Percentiles rank a stretch among this genome's conserved stretches.
Conservation (phyloP, 306 rosid species). For the Lathyrus aphaca region DNA sequence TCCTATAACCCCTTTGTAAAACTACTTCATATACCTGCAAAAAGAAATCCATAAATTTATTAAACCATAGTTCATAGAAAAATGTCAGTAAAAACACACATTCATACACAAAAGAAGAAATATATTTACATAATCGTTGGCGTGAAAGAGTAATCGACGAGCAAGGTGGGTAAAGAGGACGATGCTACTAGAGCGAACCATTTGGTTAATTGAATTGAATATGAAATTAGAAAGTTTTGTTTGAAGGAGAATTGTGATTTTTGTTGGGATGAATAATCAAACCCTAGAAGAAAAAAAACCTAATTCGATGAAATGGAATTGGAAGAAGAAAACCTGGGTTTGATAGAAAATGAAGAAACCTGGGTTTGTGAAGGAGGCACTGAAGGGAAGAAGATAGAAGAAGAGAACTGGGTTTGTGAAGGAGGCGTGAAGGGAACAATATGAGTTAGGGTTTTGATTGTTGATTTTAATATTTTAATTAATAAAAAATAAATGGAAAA, state of each 20-base stretch:
- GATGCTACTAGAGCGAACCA: slow-evolving; percentile 79
- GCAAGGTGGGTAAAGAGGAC: slow-evolving; percentile 54
- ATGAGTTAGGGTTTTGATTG: no score
- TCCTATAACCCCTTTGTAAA: slow-evolving; percentile 50
- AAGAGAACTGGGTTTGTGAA: no score
- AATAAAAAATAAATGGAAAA: no score
- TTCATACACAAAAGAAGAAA: not conserved
- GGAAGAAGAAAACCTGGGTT: no score
- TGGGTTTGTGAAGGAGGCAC: no score
- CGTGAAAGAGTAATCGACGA: slow-evolving; percentile 53
- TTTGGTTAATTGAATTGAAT: slow-evolving; percentile 35
- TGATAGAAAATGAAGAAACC: no score
- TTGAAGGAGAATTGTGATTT: slow-evolving; percentile 21
- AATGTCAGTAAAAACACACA: not conserved
- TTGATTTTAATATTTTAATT: no score
- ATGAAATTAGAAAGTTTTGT: not conserved
- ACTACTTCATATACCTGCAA: slow-evolving; percentile 57
- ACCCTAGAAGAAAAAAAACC: slow-evolving; percentile 75
- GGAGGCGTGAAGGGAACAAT: no score
- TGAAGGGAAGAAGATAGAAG: no score
- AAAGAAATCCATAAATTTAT: not conserved
- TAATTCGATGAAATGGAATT: slow-evolving; percentile 30
- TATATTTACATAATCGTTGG: slow-evolving; percentile 41
- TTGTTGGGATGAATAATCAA: slow-evolving; percentile 37
- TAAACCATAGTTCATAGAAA: slow-evolving; percentile 8